Evolutionary conservation across 371 early-diverging fungal genomes (phyloP), one percentile per base, ranked within the genome.

Genomic region (Mortierella sp.): DNA sequence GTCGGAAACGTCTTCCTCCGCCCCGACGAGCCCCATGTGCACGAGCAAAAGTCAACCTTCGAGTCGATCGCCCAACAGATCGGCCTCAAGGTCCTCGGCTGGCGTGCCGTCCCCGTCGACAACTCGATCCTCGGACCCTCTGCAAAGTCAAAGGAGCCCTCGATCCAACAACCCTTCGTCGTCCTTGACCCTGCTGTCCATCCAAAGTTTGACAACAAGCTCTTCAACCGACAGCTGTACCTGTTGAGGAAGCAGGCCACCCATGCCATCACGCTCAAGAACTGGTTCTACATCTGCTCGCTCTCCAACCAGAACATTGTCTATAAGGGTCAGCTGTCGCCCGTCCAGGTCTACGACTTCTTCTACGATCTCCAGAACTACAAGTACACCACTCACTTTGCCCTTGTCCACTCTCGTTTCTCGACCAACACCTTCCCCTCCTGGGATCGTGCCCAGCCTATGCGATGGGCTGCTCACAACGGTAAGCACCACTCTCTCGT

Each of bases 361-460:
- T 99, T 94, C 84, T 87, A 91, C 70, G 99, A 99, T 88, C 88
- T 99, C 52, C 89, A 89, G 71, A 95, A 97, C 84, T 89, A 91
- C 68, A 88, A 87, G 52, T 98, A 92, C 86, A 87, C 89, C 68
- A 92, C 96, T 53, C 96, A 97, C 80, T 99, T 98, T 92, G 95
- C 96, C 14, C 88, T 99, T 53, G 99, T 99, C 50, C 99, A 99
- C 88, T 97, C 98, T 48, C 93, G 99, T 71, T 99, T 98, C 92
- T 97, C 97, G 45, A 99, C 99, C 52, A 99, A 99, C 89, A 99
- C 99, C 26, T 98, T 98, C 87, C 99, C 99, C 19, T 94, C 94
- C 19, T 99, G 99, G 99, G 98, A 99, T 87, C 93, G 98, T 78
- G 97, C 98, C 64, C 99, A 99, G 85, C 99, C 99, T 37, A 94